Evolutionary conservation across 2,329 filamentous ascomycete genomes (phyloP), one percentile per base, ranked within the genome.

Genomic region (Albifimbria verrucaria): DNA sequence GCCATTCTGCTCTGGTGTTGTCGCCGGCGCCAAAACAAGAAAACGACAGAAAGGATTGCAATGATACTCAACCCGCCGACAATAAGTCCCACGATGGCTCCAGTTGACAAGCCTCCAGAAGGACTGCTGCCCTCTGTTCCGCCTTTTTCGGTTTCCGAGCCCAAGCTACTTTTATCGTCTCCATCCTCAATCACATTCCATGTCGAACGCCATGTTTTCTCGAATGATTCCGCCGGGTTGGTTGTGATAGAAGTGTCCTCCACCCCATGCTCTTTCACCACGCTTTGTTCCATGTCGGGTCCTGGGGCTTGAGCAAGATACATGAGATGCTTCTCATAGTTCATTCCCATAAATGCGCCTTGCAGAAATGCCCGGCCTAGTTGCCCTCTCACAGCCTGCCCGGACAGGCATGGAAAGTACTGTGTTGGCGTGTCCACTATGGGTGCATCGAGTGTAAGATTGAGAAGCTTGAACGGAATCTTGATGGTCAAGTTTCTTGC

Each of bases 301-400:
- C 72, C 72, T 2, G 73, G 72, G 4, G 72, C 72, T 51, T 76
- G 72, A 5, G 66, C 73, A 9, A 76, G 61, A 64, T 69, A 75
- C 62, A 65, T 67, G 12, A 39, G 32, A 15, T 39, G 7, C 50
- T 17, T 58, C 65, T 39, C 32, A 15, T 39, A 39, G 12, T 39
- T 39, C 32, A 39, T 17, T 12, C 32, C 32, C 32, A 39, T 6
- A n/a, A 39, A 39, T n/a, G 32, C 32, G 5, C 32, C 32, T 39
- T 39, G 32, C 5, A 39, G 32, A 12, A 39, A 39, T 39, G 32
- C 32, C 32, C 32, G 32, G 12, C 32, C 32, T 17, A 39, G 32
- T 17, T 39, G 32, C 32, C 32, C 15, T 17, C 5, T 7, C 32
- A n/a, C 4, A 6, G 32, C 18, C 5, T 39, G 5, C 12, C 12